Base-by-base conservation (phyloP, 495 filamentous ascomycete species). In the Coniosporium apollinis region DNA sequence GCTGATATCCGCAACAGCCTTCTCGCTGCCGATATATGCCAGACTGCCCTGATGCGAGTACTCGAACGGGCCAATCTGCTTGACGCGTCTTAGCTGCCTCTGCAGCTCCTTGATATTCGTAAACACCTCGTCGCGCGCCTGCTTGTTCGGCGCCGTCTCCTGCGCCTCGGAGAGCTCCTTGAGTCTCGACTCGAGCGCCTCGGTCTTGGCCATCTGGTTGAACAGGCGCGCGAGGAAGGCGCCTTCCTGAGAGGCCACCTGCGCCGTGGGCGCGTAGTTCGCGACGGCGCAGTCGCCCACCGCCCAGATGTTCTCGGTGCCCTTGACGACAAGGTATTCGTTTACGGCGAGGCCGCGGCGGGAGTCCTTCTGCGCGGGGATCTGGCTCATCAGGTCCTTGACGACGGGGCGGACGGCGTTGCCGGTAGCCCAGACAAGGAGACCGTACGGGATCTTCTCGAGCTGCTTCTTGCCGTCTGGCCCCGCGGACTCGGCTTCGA, bases 241-340 rank as follows among this genome's bases (percentile, higher is more conserved):
- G 50, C 89, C 91, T 63, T 97, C 91, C 60, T 97, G 89, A 22
- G 82, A 65, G 33, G 89, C 89, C 28, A 97, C 89, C 65, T 97
- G 89, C 5, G 91, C 89, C 3, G 91, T 97, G 25, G 89, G 89
- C 26, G 91, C 91, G 54, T 96, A 97, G 63, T 92, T 93, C 52
- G 85, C 85, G 28, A 91, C 74, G 31, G 84, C 82, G 58, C 86
- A 93, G 64, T 94, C 86, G 43, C 74, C 74, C 36, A 79, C 72
- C 17, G 81, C 80, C 89, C 91, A 97, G 56, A 97, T 76, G 56
- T 94, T 89, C 52, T 92, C 82, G 26, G 86, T 76, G 33, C 89
- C 89, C 57, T 96, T 91, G 30, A 96, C 87, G 33, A 97, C 89
- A 5, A 97, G 79, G 65, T 93, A 97, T 56, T 96, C 91, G 58